phyloP scores from a whole-genome alignment of 176 grass and related monocot species.

The barley (Hordeum vulgare) region DNA sequence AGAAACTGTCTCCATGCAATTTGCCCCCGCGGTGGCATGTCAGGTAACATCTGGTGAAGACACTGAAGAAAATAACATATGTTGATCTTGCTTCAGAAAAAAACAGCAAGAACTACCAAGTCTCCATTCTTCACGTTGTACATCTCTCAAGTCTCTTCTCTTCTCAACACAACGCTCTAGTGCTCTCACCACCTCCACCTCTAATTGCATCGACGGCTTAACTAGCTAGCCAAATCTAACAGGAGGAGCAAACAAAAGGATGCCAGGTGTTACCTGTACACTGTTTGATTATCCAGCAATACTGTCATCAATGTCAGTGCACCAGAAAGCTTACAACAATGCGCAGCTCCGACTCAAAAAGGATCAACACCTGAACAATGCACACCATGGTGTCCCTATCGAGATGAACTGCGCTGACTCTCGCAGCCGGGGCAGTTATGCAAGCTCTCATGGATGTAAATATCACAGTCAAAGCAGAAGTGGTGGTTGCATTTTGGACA shows the following conservation, averaged over 20 bases:
- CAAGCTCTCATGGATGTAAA: slow-evolving; percentile 98
- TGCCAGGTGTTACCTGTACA: slow-evolving; percentile 9
- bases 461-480: slow-evolving; percentile 96
- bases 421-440: slow-evolving; percentile 97
- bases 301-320: not conserved
- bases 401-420: slow-evolving; percentile 42
- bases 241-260: slow-evolving; percentile 14
- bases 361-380: slow-evolving; percentile 9
- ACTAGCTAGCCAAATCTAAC: slow-evolving; percentile 21
- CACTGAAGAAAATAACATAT: not conserved
- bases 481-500: slow-evolving; percentile 86
- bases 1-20: too few species aligned
- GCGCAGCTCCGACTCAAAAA: not conserved
- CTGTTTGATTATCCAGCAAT: slow-evolving; percentile 6
- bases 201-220: slow-evolving; percentile 6
- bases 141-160: slow-evolving; percentile 4
- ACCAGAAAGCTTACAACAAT: not conserved
- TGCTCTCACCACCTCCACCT: not conserved
- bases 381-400: not conserved
- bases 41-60: not conserved
- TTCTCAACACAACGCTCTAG: not conserved
- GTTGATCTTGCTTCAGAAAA: slow-evolving; percentile 26
- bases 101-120: slow-evolving; percentile 5
- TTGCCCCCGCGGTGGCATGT: not conserved
- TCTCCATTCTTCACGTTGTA: slow-evolving; percentile 6